Evolutionary conservation across 768 basidiomycete genomes (phyloP).

Genomic region (Hemileccinum impolitum): DNA sequence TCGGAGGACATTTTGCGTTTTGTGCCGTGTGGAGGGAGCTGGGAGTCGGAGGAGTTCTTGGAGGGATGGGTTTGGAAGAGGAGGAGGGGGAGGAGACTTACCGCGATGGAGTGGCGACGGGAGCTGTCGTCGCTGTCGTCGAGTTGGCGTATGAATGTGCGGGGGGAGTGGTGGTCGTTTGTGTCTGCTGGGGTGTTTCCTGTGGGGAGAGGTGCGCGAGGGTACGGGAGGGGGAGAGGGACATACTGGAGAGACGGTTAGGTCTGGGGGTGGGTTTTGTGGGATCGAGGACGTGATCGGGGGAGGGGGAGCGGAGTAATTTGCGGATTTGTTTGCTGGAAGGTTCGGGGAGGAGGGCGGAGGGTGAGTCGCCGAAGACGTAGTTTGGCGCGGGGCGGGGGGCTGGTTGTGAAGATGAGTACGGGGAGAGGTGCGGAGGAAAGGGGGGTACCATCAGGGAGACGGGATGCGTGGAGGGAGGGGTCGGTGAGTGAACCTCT

Average conservation of each 20-base stretch:
- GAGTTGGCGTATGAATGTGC: slow-evolving; percentile 33
- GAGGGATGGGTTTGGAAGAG: neutral
- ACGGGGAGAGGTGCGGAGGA: slow-evolving; percentile 7
- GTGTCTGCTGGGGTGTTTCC: slow-evolving; percentile 19
- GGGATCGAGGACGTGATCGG: slow-evolving; percentile 37
- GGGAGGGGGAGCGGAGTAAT: slow-evolving; percentile 56
- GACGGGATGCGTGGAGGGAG: slow-evolving; percentile 56
- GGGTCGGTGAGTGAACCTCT: slow-evolving; percentile 83
- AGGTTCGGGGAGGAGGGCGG: slow-evolving; percentile 40
- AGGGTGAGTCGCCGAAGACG: slow-evolving; percentile 56
- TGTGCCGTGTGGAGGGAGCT: slow-evolving; percentile 51
- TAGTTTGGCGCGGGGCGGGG: slow-evolving; percentile 65
- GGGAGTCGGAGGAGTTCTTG: slow-evolving; percentile 38
- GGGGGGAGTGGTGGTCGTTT: slow-evolving; percentile 26
- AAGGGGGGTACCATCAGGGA: slow-evolving; percentile 22
- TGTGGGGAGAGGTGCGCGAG: slow-evolving; percentile 16
- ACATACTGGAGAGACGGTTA: slow-evolving; percentile 26
- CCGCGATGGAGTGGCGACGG: slow-evolving; percentile 70
- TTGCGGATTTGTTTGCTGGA: slow-evolving; percentile 45
- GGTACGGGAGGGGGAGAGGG: slow-evolving; percentile 9
- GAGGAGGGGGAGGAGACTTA: slow-evolving; percentile 32
- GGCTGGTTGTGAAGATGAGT: slow-evolving; percentile 34
- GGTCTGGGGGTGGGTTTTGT: slow-evolving; percentile 15
- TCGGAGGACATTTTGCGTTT: slow-evolving; percentile 85
- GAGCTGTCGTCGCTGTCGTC: slow-evolving; percentile 64